Evolutionary conservation across 164 flowering plant species (phyloP).

Genomic region (Stephania yunnanensis): DNA sequence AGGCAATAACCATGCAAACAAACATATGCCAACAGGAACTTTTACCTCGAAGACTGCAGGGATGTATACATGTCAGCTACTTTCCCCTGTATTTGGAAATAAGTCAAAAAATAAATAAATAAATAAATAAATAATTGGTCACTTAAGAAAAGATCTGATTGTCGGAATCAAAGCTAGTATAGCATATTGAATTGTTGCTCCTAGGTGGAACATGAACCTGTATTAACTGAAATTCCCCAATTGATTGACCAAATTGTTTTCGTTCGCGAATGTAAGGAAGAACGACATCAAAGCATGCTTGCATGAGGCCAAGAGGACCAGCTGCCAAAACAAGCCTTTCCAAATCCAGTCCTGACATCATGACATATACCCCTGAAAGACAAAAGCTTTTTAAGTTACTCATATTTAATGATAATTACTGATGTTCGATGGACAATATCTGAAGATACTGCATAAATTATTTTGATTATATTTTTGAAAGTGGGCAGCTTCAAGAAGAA

Average conservation of each 20-base stretch:
- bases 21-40: not conserved
- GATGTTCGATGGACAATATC: not conserved
- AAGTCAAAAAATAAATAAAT: not conserved
- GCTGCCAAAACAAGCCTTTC: constrained; percentile 96
- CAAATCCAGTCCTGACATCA: constrained; percentile 97
- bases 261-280: constrained; percentile 87
- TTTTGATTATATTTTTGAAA: too few species aligned
- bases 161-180: not conserved
- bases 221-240: constrained; percentile 93
- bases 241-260: constrained; percentile 91
- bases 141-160: not conserved
- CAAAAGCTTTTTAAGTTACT: not conserved
- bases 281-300: constrained; percentile 88
- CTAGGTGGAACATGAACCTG: constrained; percentile 53
- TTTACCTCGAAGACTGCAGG: constrained; percentile 89
- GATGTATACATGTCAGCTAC: constrained; percentile 97
- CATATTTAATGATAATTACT: not conserved
- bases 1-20: not conserved
- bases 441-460: not conserved
- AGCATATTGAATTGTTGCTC: not conserved
- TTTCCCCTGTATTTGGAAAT: constrained; percentile 64
- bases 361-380: constrained; percentile 84
- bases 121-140: not conserved
- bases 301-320: constrained; percentile 97
- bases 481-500: not conserved